Base-by-base conservation (phyloP, 495 filamentous ascomycete species). In the Tuber calosporum region DNA sequence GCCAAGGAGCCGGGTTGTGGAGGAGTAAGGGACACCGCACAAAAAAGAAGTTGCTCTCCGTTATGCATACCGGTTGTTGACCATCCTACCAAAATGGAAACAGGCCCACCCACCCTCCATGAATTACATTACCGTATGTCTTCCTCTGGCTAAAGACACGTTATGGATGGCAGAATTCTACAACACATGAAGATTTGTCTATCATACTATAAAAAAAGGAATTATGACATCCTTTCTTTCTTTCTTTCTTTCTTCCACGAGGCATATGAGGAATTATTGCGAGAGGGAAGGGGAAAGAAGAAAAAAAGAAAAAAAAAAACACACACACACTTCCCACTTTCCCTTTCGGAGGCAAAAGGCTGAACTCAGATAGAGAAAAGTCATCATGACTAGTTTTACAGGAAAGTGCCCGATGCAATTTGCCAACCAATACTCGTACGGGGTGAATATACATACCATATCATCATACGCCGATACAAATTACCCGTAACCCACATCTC, bases 101-200 rank as follows among this genome's bases (percentile, higher is more conserved):
- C 53, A 17, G 26, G 11, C 26, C 11, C 53, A 34, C 53, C 26
- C 26, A 62, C 26, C 53, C 13, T 13, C 53, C 13, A 15, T 30
- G 26, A 19, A 30, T 34, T 34, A 62, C 53, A 5, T 6, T 26
- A 62, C 53, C 5, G 6, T 26, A 62, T 30, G 26, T 26, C 26
- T 62, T 62, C 26, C 34, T 62, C 26, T 62, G 53, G 53, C 53
- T 62, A 62, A 62, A 62, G 53, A 62, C 53, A 62, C 53, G 15
- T 34, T 62, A 62, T 15, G 53, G 53, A 26, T 34, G 53, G 53
- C 30, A 13, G 30, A 62, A 13, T 62, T 15, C 53, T 62, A 62
- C 53, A 34, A 5, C 53, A 62, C 53, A 62, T 62, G 53, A 62
- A 62, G 26, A 34, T 62, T 34, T 34, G 26, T 34, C 53, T 7